phyloP scores from a whole-genome alignment of 768 basidiomycete species.

The Russula sp. region DNA sequence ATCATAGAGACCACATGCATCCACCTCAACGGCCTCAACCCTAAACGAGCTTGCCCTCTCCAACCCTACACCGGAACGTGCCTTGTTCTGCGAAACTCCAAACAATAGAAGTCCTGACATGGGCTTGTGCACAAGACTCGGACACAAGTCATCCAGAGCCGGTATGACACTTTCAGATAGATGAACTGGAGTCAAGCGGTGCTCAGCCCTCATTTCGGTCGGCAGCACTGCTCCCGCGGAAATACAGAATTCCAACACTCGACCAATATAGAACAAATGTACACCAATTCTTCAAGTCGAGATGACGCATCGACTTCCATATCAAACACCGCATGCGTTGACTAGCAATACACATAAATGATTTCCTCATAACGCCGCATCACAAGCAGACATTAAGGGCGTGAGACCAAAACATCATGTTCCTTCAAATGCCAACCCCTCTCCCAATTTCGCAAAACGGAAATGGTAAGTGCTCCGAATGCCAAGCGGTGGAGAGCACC shows the following conservation, averaged over 20 bases:
- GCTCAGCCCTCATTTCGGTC: not conserved
- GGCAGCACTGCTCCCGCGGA: not conserved
- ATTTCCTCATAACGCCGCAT: not conserved
- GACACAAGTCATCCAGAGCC: not conserved
- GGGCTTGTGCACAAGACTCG: conserved; percentile 6
- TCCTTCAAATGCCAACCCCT: conserved; percentile 2
- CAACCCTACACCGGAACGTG: not conserved
- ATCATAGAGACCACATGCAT: not conserved
- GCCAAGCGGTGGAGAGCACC: not conserved
- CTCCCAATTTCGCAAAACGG: not conserved
- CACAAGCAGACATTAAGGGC: not conserved
- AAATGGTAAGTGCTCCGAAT: not conserved
- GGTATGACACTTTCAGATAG: not conserved
- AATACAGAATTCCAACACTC: not conserved
- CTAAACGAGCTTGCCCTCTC: not conserved
- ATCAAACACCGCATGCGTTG: not conserved
- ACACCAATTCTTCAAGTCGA: not conserved
- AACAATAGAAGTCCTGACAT: not conserved
- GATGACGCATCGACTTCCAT: conserved; percentile 2
- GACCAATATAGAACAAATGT: not conserved
- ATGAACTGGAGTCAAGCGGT: not conserved
- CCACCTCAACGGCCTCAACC: not conserved
- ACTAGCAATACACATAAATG: conserved; percentile 19
- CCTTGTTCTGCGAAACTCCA: not conserved
- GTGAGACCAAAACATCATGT: not conserved